phyloP scores from a whole-genome alignment of 805 yeast genomes.

The Suhomyces sp. region DNA sequence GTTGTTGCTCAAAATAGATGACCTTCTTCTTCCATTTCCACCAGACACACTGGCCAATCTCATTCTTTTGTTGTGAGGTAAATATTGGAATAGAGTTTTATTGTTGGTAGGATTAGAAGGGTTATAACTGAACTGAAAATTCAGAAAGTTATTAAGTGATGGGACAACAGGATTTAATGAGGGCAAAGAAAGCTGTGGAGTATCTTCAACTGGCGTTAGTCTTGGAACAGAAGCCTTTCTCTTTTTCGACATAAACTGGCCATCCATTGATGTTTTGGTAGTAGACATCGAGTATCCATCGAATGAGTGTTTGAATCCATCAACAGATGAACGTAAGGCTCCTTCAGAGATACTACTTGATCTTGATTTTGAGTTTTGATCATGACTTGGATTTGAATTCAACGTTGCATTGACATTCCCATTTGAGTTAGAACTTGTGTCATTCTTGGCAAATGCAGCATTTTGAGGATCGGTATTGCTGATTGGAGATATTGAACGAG shows the following conservation, averaged over 20 bases:
- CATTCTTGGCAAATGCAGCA: too few species aligned
- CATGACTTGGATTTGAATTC: too few species aligned
- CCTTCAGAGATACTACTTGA: too few species aligned
- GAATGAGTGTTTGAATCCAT: not conserved
- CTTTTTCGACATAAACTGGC: constrained; percentile 12
- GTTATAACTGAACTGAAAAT: constrained; percentile 15
- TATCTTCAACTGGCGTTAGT: constrained; percentile 14
- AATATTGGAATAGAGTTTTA: constrained; percentile 46
- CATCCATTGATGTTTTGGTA: constrained; percentile 9
- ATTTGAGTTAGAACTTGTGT: too few species aligned
- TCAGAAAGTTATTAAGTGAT: constrained; percentile 33
- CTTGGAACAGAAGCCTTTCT: constrained; percentile 12
- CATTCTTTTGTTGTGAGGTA: constrained; percentile 54
- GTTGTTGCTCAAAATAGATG: constrained; percentile 52
- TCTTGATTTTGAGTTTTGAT: not conserved
- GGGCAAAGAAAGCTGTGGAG: constrained; percentile 28
- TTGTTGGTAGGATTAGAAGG: constrained; percentile 10
- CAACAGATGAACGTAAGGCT: not conserved
- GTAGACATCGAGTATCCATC: too few species aligned
- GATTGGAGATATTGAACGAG: constrained; percentile 13
- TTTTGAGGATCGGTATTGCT: too few species aligned
- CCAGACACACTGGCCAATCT: constrained; percentile 46
- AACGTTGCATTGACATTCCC: too few species aligned
- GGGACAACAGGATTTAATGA: constrained; percentile 41
- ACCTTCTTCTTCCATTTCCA: constrained; percentile 44